Evolutionary conservation across 176 grass and related monocot genomes (phyloP).

Genomic region (Aegilops bicornis): DNA sequence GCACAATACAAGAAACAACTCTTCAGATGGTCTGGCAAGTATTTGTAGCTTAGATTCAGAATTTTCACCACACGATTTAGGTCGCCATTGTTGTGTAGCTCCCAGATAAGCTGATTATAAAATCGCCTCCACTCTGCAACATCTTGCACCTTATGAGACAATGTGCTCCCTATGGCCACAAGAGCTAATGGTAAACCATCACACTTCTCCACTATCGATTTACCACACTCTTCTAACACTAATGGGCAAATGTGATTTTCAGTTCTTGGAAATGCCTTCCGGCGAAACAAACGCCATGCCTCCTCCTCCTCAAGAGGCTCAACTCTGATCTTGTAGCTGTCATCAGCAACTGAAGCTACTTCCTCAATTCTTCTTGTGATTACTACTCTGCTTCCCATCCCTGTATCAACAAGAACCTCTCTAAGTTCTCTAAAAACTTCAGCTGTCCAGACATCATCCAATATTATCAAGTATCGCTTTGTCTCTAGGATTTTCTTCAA

Average conservation of each 20-base stretch:
- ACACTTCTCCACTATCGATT: conserved; percentile 40
- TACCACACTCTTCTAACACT: conserved; percentile 13
- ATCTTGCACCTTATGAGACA: neutral
- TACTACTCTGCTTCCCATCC: conserved; percentile 18
- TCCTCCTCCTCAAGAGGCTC: conserved; percentile 3
- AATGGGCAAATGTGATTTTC: conserved; percentile 25
- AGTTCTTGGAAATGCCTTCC: conserved; percentile 32
- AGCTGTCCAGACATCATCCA: conserved; percentile 39
- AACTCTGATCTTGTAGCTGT: conserved; percentile 19
- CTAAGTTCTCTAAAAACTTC: neutral
- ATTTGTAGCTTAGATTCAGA: conserved; percentile 50
- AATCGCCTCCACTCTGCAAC: conserved; percentile 39
- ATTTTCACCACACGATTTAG: conserved; percentile 37
- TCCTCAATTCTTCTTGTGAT: conserved; percentile 31
- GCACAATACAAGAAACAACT: conserved; percentile 58
- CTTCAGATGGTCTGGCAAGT: conserved; percentile 49
- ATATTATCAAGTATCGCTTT: neutral
- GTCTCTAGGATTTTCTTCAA: neutral
- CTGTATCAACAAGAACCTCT: neutral
- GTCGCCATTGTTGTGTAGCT: conserved; percentile 38
- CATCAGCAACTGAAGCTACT: conserved; percentile 34
- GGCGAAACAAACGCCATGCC: conserved; percentile 46
- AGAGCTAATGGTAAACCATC: conserved; percentile 53
- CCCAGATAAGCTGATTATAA: too few relatives aligned
- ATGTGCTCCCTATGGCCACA: conserved; percentile 38